These are phyloP conservation scores for Oryza rufipogon DNA, from an alignment of 176 grass and related monocot genomes.

Conservation along the genomic window DNA sequence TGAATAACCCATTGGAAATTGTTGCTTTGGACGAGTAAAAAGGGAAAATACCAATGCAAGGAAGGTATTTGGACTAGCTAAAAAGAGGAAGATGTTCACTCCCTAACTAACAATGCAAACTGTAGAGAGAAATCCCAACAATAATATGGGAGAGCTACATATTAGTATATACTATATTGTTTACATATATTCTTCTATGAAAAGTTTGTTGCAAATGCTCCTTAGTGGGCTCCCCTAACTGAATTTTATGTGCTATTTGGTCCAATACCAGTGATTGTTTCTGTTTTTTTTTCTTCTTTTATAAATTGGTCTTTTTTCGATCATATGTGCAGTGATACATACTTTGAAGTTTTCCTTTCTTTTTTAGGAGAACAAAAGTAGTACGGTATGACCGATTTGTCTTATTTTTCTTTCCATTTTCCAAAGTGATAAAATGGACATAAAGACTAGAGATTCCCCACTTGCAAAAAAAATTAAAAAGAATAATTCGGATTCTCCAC, in stretches of 20 bases:
- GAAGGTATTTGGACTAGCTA: background rate
- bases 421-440: constrained; percentile 2
- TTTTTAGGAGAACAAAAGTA: background rate
- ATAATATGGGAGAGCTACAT: background rate
- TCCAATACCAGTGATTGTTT: background rate
- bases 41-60: background rate
- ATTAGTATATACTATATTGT: too few relatives aligned
- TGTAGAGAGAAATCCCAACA: background rate
- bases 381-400: background rate
- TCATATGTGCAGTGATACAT: background rate
- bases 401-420: background rate
- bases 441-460: constrained; percentile 29
- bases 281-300: background rate
- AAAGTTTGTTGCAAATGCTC: background rate
- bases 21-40: background rate
- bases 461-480: background rate
- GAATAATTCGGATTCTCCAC: constrained; percentile 4
- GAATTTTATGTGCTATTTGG: background rate
- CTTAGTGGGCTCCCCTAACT: background rate
- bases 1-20: background rate
- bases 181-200: background rate
- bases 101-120: background rate
- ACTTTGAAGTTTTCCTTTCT: background rate
- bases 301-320: background rate
- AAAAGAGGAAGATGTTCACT: background rate